Evolutionary conservation across 768 basidiomycete genomes (phyloP), one percentile per base, ranked within the genome.

Genomic region (Phanerochaete carnosa): DNA sequence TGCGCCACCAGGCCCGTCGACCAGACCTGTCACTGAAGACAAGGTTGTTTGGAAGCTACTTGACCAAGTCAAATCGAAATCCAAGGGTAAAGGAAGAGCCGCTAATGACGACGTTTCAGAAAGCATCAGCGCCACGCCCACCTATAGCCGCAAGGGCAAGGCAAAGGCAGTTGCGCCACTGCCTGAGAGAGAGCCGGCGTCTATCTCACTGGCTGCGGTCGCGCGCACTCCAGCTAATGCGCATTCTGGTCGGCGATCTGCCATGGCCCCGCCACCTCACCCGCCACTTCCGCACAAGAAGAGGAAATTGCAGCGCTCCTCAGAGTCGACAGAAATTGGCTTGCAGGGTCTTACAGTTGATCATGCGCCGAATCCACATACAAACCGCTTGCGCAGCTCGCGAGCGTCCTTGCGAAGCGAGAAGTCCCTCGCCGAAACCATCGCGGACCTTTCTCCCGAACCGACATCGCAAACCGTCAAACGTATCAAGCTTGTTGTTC

Each of bases 401-500:
- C 51, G 51, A 32, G 30, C 29, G 32, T 32, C 51, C 16, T 32
- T 46, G 19, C 43, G 45, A 23, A 15, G 5, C 30, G 43, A 45
- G 4, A 29, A 46, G 28, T 57, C 45, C 8, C 19, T 57, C 6
- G 43, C 57, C 22, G 57, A 50, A 58, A 30, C 19, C 30, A 47
- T 50, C 30, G 23, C 16, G 1, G 32, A 26, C 16, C 57, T 35
- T 9, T 35, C 57, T 25, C 46, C 35, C 1, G 43, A 39, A 3
- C 56, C 43, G 6, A 28, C 56, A 11, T 32, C 56, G 4, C 37
- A 72, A n/a, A 74, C 75, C 30, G 79, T 91, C 59, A 86, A 82
- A 69, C 84, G 90, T 55, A 78, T 92, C 51, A 83, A 80, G 65
- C 77, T 89, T 59, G 80, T 90, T 50, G 87, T 93, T 15, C 82